Conservation (phyloP, 306 rosid species). For the Glycyrrhiza uralensis region DNA sequence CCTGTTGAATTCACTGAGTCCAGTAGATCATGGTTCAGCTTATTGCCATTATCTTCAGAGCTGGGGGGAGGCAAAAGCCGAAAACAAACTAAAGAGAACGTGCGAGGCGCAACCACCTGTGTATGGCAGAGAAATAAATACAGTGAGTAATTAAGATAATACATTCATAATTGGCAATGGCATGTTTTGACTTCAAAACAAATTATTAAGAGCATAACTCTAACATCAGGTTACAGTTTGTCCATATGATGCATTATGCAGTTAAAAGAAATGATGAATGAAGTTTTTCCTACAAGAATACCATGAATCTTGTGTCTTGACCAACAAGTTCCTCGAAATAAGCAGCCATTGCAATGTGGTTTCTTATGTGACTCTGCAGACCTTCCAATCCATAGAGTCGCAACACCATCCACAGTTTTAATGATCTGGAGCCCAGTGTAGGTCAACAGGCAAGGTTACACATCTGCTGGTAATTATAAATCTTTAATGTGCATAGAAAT, state of each 20-base stretch:
- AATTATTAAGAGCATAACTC: background rate
- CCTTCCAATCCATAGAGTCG: conserved; percentile 88
- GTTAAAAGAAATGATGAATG: background rate
- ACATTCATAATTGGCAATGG: conserved; percentile 4
- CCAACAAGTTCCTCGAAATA: conserved; percentile 61
- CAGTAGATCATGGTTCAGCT: conserved; percentile 58
- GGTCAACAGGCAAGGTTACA: conserved; percentile 13
- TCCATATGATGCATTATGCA: background rate
- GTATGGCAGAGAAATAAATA: background rate
- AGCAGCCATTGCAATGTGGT: conserved; percentile 72
- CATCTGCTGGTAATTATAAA: background rate
- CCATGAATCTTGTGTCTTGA: conserved; percentile 84
- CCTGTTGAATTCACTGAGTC: conserved; percentile 77
- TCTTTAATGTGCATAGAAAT: background rate
- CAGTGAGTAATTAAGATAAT: background rate
- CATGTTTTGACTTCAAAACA: background rate
- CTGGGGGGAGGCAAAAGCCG: conserved; percentile 57
- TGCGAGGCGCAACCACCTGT: conserved; percentile 67
- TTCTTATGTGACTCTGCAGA: conserved; percentile 61
- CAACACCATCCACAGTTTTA: conserved; percentile 91
- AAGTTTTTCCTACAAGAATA: conserved; percentile 23
- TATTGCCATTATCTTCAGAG: conserved; percentile 46
- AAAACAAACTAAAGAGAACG: conserved; percentile 84
- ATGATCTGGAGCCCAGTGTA: conserved; percentile 49
- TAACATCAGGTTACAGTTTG: background rate